Evolutionary conservation across 2,329 filamentous ascomycete genomes (phyloP), one percentile per base, ranked within the genome.

Genomic region (Lasiodiplodia theobromae): DNA sequence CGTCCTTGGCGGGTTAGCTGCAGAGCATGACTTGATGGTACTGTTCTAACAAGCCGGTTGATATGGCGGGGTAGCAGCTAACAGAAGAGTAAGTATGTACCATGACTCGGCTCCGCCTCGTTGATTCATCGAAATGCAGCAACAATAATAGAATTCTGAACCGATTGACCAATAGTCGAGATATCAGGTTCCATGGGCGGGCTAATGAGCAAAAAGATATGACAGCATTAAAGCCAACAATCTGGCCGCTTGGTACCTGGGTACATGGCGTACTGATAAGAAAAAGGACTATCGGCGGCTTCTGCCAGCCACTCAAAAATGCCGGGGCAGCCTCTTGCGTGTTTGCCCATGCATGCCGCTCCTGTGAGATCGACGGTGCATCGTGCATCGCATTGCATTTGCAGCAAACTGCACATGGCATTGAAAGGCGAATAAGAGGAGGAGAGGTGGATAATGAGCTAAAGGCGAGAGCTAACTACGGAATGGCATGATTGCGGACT

Each of bases 291-390:
- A 47, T n/a, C n/a, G 21, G 34, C 54, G 4, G 34, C 54, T 34
- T 51, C 18, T 21, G 21, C 58, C 58, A 63, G 40, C 58, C 40
- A 49, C 18, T 63, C 18, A 49, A 25, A 25, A 25, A 18, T 18
- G 40, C 58, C 58, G 40, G 40, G 40, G 58, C 5, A 63, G 44
- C 44, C 40, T 21, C 12, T 63, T 18, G 58, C 38, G 58, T 23
- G 40, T 38, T 25, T 16, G 16, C 10, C 56, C 5, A 60, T 21
- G 25, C 16, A 34, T 16, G 25, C 16, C 11, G 54, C 40, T 21
- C 18, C 40, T n/a, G 18, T 12, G n/a, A 60, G 40, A 51, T 63
- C 40, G 58, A 63, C 58, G 44, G 38, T 57, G 53, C 53, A 38
- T 37, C 31, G 53, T 57, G 53, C 53, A 37, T 56, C 21, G 44